Evolutionary conservation across 208 protist species (phyloP), one percentile per base, ranked within the genome.

Genomic region (Balamuthia mandrillaris): DNA sequence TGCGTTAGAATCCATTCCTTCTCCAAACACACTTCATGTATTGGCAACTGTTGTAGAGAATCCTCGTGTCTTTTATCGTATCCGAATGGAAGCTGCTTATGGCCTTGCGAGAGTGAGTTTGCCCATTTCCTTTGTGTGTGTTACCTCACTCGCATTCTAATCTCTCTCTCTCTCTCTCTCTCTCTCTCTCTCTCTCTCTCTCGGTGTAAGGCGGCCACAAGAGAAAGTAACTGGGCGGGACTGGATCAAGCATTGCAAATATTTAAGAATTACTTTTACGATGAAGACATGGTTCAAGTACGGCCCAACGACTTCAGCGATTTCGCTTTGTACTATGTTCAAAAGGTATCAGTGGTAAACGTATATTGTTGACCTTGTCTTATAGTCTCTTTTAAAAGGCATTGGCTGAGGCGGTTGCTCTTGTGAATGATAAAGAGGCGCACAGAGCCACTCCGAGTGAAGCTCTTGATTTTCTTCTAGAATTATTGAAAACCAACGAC

Each of bases 401-500:
- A 18, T 52, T 10, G 14, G 10, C 47, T 10, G 47, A 10, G 10
- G 56, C 49, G 21, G 75, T 77, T 29, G 75, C 75, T 6, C 24
- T 35, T 6, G 4, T 6, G 39, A 60, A 49, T 39, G 79, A 84
- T 2, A 44, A 68, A 47, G 82, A 83, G 31, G 44, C 44, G 10
- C 56, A 87, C 18, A 72, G 85, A 31, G 42, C 42, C 41, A 88
- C 88, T 42, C 83, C 84, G 16, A 35, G 52, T 2, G 88, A 87
- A 21, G 78, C 54, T 5, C 42, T 90, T 16, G 54, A 87, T 1
- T 88, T 90, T 24, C 41, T 90, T 31, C 27, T 86, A 3, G 54
- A 86, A 10, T 2, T 90, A 1, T 21, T 90, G 10, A 90, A 90
- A 44, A 54, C 85, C 12, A 90, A 90, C 66, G 85, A 90, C 37